phyloP scores from a whole-genome alignment of 1,139 yeast species.

The Saccharomyces hybrid region DNA sequence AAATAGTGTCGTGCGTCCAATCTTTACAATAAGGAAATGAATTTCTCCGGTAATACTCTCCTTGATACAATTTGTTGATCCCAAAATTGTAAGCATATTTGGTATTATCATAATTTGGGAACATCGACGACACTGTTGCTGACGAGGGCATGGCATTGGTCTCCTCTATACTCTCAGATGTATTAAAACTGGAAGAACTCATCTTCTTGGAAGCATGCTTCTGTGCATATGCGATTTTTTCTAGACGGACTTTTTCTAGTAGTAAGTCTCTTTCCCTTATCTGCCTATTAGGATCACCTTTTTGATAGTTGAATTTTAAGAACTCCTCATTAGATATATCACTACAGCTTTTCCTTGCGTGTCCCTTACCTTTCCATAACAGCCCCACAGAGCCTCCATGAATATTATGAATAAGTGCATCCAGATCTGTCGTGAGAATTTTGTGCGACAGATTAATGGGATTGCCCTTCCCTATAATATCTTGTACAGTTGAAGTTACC shows the following conservation, averaged over 20 bases:
- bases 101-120: constrained; percentile 24
- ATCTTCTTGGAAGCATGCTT: not conserved
- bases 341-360: constrained; percentile 30
- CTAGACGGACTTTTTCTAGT: constrained; percentile 8
- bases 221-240: constrained; percentile 5
- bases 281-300: constrained; percentile 29
- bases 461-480: constrained; percentile 39
- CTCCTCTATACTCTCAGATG: not conserved
- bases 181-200: not conserved
- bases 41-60: constrained; percentile 21
- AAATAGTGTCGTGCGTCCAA: not conserved
- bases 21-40: constrained; percentile 18
- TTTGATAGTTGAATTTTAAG: constrained; percentile 24
- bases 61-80: constrained; percentile 17
- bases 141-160: constrained; percentile 8
- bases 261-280: constrained; percentile 21
- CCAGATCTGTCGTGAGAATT: constrained; percentile 45
- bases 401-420: constrained; percentile 36
- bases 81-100: constrained; percentile 13
- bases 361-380: constrained; percentile 44
- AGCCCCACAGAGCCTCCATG: constrained; percentile 42
- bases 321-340: constrained; percentile 30
- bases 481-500: constrained; percentile 71
- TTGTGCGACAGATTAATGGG: constrained; percentile 38
- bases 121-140: constrained; percentile 25